Evolutionary conservation across 805 yeast species (phyloP).

Genomic region (Saccharomyces mikatae): DNA sequence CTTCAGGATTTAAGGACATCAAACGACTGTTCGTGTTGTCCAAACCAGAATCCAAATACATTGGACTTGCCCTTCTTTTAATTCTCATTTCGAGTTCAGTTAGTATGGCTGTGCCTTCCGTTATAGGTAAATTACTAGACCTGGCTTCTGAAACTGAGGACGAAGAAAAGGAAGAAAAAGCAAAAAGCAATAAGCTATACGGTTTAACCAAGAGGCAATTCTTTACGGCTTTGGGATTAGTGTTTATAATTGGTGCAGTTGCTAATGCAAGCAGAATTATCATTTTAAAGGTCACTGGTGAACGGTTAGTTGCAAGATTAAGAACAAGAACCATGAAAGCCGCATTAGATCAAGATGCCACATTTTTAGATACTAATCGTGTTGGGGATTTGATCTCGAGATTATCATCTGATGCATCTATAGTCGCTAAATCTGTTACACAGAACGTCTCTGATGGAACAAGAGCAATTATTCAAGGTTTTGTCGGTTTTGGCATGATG

Average conservation of each 20-base stretch:
- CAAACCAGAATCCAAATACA: conserved; percentile 46
- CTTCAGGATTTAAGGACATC: conserved; percentile 31
- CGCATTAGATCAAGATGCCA: conserved; percentile 76
- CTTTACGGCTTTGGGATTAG: conserved; percentile 48
- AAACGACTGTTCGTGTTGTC: conserved; percentile 47
- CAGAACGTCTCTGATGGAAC: conserved; percentile 91
- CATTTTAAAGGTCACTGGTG: conserved; percentile 72
- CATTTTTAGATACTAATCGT: conserved; percentile 80
- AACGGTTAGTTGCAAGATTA: conserved; percentile 74
- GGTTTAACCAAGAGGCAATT: conserved; percentile 62
- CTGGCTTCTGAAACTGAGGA: conserved; percentile 37
- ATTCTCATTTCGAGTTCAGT: conserved; percentile 67
- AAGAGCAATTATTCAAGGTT: conserved; percentile 71
- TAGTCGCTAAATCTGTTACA: conserved; percentile 78
- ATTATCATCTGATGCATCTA: conserved; percentile 78
- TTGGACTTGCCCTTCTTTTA: conserved; percentile 54
- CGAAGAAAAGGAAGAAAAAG: conserved; percentile 22
- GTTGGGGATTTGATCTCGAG: conserved; percentile 90
- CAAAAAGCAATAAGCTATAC: conserved; percentile 32
- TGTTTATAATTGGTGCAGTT: conserved; percentile 64
- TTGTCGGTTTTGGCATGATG: conserved; percentile 90
- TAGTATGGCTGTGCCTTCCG: conserved; percentile 70
- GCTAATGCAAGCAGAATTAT: conserved; percentile 80
- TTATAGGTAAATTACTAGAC: conserved; percentile 83
- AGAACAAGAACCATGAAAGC: conserved; percentile 70